These are phyloP conservation scores for Lachancea mirantina DNA, from an alignment of 805 yeast genomes.

Conservation along the genomic window DNA sequence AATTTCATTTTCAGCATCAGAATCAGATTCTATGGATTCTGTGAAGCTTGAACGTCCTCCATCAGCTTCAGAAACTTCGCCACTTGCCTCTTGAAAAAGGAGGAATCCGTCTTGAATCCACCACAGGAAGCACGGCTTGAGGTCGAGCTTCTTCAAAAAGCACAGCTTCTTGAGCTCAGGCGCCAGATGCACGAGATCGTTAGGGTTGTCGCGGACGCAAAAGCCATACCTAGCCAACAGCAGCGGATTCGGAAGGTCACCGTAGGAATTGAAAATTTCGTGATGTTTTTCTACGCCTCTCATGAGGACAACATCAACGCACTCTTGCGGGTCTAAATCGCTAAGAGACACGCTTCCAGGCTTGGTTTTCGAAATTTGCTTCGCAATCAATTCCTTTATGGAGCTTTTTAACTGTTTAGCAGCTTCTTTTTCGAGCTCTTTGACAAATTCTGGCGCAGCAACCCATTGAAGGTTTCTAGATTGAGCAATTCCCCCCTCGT, in stretches of 20 bases:
- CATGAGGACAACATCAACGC: constrained; percentile 63
- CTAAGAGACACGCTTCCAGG: constrained; percentile 2
- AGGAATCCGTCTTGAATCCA: constrained; percentile 19
- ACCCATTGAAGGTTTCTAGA: too few relatives aligned
- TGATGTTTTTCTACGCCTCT: constrained; percentile 37
- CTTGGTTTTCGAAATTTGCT: too few relatives aligned
- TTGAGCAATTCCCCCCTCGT: neutral
- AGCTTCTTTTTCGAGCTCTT: neutral
- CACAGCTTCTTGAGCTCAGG: constrained; percentile 16
- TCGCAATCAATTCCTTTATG: too few relatives aligned
- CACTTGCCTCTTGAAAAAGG: constrained; percentile 14
- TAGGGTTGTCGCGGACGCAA: constrained; percentile 44
- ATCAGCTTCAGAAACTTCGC: constrained; percentile 11
- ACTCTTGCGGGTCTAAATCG: constrained; percentile 39
- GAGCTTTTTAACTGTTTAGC: neutral
- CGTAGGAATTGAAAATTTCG: constrained; percentile 81
- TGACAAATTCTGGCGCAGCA: too few relatives aligned
- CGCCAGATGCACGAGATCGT: constrained; percentile 55
- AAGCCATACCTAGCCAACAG: constrained; percentile 77
- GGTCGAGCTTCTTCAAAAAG: constrained; percentile 9
- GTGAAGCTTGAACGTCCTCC: constrained; percentile 10
- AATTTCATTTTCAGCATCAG: constrained; percentile 11
- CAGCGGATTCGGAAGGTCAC: constrained; percentile 59
- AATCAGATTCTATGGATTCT: constrained; percentile 15
- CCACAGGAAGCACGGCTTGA: constrained; percentile 17